These are phyloP conservation scores for Cucurbita moschata DNA, from an alignment of 306 rosid genomes.

Conservation along the genomic window DNA sequence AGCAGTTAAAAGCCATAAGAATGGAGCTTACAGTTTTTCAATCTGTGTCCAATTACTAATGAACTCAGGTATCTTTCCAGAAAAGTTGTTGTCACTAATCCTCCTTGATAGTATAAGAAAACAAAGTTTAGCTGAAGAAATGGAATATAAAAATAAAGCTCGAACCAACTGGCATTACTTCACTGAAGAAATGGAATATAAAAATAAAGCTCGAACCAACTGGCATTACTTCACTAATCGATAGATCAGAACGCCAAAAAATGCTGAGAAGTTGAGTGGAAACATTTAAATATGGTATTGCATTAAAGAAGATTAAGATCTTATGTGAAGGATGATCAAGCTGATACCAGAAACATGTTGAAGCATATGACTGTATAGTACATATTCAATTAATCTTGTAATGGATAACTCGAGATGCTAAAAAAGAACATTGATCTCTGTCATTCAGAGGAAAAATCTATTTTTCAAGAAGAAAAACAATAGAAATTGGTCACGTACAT, in stretches of 20 bases:
- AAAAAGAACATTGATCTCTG: neutral
- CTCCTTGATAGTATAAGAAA: slow-evolving; percentile 41
- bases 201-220: neutral
- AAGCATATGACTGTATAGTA: neutral
- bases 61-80: slow-evolving; percentile 71
- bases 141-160: neutral
- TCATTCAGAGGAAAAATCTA: neutral
- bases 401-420: neutral
- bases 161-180: neutral
- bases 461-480: neutral
- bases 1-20: neutral
- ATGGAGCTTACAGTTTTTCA: slow-evolving; percentile 58
- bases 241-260: neutral
- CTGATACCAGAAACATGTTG: neutral
- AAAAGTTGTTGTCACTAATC: slow-evolving; percentile 59
- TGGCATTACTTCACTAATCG: neutral
- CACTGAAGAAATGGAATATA: neutral
- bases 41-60: slow-evolving; percentile 45
- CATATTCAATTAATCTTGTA: neutral
- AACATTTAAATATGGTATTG: neutral
- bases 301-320: neutral
- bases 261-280: neutral
- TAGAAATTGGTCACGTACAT: slow-evolving; percentile 34
- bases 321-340: neutral
- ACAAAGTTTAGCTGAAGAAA: slow-evolving; percentile 3